Conservation (phyloP, 2,329 filamentous ascomycete genomes). For the Fusarium zealandicum region DNA sequence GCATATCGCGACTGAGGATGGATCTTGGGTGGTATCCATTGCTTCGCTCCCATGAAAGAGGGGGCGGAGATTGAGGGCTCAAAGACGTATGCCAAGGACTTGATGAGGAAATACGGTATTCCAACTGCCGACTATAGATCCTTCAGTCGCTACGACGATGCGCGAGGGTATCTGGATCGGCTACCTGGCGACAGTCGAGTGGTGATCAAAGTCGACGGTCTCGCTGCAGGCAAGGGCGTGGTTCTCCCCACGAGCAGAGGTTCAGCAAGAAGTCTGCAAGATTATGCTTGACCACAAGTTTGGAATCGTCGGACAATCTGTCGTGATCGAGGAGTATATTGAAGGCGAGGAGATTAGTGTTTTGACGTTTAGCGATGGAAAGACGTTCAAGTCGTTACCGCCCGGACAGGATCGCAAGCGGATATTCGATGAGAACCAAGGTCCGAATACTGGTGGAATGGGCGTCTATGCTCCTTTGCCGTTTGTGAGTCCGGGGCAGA, state of each 20-base stretch:
- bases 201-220: conserved; percentile 78
- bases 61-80: conserved; percentile 79
- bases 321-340: conserved; percentile 76
- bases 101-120: conserved; percentile 76
- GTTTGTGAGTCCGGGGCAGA: conserved; percentile 58
- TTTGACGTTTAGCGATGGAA: conserved; percentile 72
- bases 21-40: conserved; percentile 59
- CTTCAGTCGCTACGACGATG: conserved; percentile 68
- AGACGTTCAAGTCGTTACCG: conserved; percentile 68
- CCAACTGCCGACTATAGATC: conserved; percentile 77
- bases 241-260: conserved; percentile 61
- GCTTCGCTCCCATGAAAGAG: conserved; percentile 72
- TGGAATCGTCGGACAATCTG: conserved; percentile 69
- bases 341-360: conserved; percentile 75
- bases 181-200: conserved; percentile 60
- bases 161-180: conserved; percentile 65
- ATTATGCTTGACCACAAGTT: conserved; percentile 73
- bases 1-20: neutral
- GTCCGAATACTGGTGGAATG: conserved; percentile 79
- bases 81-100: conserved; percentile 81
- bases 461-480: conserved; percentile 74
- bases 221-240: conserved; percentile 77
- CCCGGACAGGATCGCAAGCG: conserved; percentile 78
- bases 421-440: conserved; percentile 71
- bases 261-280: conserved; percentile 66